Evolutionary conservation across 2,329 filamentous ascomycete genomes (phyloP).

Genomic region (Periglandula ipomoeae): DNA sequence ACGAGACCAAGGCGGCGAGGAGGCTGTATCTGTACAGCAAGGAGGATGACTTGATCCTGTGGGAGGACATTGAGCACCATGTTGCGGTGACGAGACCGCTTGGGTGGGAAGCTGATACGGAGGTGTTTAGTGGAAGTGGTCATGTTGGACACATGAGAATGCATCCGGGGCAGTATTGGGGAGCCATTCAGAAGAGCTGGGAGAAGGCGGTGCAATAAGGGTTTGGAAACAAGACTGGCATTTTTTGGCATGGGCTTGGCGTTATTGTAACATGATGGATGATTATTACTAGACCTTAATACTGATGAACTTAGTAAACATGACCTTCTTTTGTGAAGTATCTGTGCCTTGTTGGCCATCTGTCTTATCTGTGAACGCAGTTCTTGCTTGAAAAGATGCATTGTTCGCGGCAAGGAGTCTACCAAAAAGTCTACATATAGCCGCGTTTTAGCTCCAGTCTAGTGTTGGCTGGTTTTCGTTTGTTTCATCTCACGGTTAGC

Average conservation of each 20-base stretch:
- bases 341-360: no score
- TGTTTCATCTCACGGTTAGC: no score
- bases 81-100: constrained; percentile 34
- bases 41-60: constrained; percentile 46
- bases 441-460: no score
- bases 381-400: no score
- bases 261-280: no score
- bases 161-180: constrained; percentile 51
- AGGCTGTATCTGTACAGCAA: constrained; percentile 51
- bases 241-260: no score
- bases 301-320: no score
- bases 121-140: constrained; percentile 46
- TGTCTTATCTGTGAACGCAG: no score
- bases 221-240: not conserved
- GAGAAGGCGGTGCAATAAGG: not conserved
- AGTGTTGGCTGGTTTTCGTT: no score
- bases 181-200: constrained; percentile 25
- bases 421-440: no score
- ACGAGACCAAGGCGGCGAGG: constrained; percentile 27
- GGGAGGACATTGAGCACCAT: constrained; percentile 46
- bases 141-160: constrained; percentile 54
- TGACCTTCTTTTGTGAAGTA: no score
- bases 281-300: not conserved
- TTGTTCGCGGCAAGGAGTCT: no score
- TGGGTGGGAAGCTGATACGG: constrained; percentile 40